These are phyloP conservation scores for Leccinellum luteum DNA, from an alignment of 768 basidiomycete genomes.

Conservation along the genomic window DNA sequence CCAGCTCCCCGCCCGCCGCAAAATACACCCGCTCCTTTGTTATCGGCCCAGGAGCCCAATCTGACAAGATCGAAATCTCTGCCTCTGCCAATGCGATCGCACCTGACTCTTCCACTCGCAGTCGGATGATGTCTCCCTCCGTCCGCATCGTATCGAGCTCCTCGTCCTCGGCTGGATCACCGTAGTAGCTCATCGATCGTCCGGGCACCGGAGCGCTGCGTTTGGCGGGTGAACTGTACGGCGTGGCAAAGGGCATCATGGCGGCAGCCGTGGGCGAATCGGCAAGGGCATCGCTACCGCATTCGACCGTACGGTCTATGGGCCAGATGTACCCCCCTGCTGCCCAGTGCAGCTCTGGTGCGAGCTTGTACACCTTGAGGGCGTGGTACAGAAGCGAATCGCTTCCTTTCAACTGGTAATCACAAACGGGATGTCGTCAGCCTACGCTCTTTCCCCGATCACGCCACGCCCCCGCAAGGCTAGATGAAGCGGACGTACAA, in stretches of 20 bases:
- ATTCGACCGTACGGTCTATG: conserved; percentile 65
- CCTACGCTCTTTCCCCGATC: conserved; percentile 6
- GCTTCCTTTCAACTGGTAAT: conserved; percentile 67
- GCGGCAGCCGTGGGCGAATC: conserved; percentile 22
- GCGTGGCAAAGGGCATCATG: conserved; percentile 26
- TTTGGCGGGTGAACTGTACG: conserved; percentile 22
- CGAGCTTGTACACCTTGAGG: conserved; percentile 71
- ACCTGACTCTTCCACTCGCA: conserved; percentile 64
- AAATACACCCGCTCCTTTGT: conserved; percentile 71
- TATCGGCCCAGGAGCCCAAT: conserved; percentile 44
- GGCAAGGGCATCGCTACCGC: conserved; percentile 41
- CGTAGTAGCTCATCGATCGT: conserved; percentile 44
- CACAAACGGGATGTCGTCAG: conserved; percentile 10
- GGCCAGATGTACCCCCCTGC: conserved; percentile 86
- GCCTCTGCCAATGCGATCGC: conserved; percentile 62
- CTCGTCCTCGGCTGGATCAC: conserved; percentile 39
- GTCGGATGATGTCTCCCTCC: conserved; percentile 41
- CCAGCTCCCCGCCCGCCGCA: conserved; percentile 60
- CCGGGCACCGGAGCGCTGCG: conserved; percentile 32
- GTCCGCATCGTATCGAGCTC: conserved; percentile 26
- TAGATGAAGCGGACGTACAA: conserved; percentile 43
- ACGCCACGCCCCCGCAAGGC: conserved; percentile 5
- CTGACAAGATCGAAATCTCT: conserved; percentile 59
- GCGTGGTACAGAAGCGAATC: conserved; percentile 76
- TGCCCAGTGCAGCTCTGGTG: conserved; percentile 74